phyloP scores from a whole-genome alignment of 441 rosid genomes.

The Eruca vesicaria region DNA sequence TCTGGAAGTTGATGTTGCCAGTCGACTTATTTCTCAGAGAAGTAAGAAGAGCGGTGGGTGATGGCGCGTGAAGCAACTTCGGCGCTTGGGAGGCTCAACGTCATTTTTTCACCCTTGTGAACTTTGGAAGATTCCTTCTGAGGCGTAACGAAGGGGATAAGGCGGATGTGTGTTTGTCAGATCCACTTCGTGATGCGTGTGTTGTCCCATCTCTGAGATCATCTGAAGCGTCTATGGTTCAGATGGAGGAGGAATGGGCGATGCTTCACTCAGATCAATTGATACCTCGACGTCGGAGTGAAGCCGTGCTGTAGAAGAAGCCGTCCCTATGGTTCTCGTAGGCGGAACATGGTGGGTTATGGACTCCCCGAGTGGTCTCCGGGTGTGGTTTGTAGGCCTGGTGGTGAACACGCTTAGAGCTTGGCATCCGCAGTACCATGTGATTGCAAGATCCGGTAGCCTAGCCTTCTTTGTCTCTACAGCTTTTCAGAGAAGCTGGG shows the following conservation, averaged over 20 bases:
- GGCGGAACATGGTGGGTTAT: background rate
- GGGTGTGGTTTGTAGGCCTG: background rate
- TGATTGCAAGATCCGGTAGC: background rate
- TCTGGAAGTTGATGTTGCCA: background rate
- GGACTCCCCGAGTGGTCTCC: background rate
- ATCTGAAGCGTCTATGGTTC: background rate
- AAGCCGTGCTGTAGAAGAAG: background rate
- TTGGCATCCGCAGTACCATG: background rate
- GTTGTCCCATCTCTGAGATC: background rate
- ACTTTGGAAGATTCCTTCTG: background rate
- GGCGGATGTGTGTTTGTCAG: background rate
- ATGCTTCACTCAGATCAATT: background rate
- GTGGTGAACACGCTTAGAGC: background rate
- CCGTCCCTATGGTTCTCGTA: background rate
- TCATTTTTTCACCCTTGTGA: background rate
- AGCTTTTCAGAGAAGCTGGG: background rate
- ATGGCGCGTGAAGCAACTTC: background rate
- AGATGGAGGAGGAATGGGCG: background rate
- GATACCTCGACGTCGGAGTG: background rate
- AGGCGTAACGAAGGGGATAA: background rate
- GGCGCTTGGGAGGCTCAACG: background rate
- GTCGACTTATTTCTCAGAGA: background rate
- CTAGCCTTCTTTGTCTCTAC: background rate
- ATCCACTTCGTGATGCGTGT: background rate
- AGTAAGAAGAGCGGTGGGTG: background rate